These are phyloP conservation scores for Anthoceros angustus DNA, from an alignment of 225 moss, liverwort and hornwort genomes.

Conservation along the genomic window DNA sequence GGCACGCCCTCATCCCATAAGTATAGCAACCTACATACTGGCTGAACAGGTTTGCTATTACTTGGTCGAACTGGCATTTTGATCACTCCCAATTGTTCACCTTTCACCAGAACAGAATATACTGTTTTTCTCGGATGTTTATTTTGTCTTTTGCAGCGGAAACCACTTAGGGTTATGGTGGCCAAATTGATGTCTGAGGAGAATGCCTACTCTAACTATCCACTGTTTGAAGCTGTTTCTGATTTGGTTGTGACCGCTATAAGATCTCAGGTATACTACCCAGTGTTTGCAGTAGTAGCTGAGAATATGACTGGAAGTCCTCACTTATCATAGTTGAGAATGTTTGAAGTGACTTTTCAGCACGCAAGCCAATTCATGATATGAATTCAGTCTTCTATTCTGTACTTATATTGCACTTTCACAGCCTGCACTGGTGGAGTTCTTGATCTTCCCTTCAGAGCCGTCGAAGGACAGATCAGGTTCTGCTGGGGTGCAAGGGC, in stretches of 20 bases:
- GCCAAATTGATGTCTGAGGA: slow-evolving; percentile 59
- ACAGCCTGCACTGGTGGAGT: slow-evolving; percentile 80
- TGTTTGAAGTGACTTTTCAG: neutral
- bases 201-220: slow-evolving; percentile 34
- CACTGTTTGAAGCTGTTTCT: slow-evolving; percentile 47
- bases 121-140: neutral
- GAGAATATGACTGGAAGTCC: too few relatives aligned
- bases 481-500: slow-evolving; percentile 15
- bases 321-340: neutral
- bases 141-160: slow-evolving; percentile 33
- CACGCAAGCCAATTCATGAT: neutral
- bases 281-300: neutral
- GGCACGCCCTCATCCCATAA: slow-evolving; percentile 71
- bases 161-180: slow-evolving; percentile 33
- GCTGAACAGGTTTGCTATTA: slow-evolving; percentile 39
- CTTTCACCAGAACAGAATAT: neutral
- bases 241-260: slow-evolving; percentile 75
- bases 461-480: slow-evolving; percentile 16
- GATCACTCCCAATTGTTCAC: neutral
- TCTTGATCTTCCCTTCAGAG: slow-evolving; percentile 64
- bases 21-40: slow-evolving; percentile 76
- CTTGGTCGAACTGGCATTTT: neutral
- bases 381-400: neutral
- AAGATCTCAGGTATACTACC: slow-evolving; percentile 42
- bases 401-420: neutral